Evolutionary conservation across 148 eudicot genomes (phyloP), one percentile per base, ranked within the genome.

Genomic region (Rhododendron simsii): DNA sequence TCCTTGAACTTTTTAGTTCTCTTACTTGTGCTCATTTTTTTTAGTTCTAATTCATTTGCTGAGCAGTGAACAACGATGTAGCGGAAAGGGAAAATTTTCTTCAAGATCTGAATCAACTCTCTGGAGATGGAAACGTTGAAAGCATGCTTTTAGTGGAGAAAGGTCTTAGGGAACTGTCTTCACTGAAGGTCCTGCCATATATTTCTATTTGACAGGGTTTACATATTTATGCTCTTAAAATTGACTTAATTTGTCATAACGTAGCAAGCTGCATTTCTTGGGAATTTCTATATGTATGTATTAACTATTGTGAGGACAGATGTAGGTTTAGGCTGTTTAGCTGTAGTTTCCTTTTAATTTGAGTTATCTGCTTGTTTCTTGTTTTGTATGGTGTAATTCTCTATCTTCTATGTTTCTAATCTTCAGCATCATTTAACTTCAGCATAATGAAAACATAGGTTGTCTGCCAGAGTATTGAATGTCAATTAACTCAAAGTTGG

Each of bases 61-160:
- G 81, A 55, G 88, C 93, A 95, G 98, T 86, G 71, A 88, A 88
- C 83, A 85, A 84, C 85, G 93, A 92, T 86, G 67, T 30, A 59
- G 95, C 92, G 33, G 94, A 91, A 84, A 94, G 92, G 83, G 91
- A 90, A 84, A 80, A 85, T 18, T 81, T 83, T 83, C 48, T 78
- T 30, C 69, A 84, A 55, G 90, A 89, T 81, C 75, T 57, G 45
- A 86, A 90, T 86, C 93, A 90, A 61, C 85, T 92, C 71, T 88
- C 93, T 63, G 93, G 89, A 63, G 97, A 93, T 71, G 91, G 91
- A 65, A 94, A 88, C 37, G 90, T 94, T 67, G 99, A 97, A 87
- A 95, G 92, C 92, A 95, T 97, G 99, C 98, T 97, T 85, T 63
- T 92, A 67, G 99, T 95, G 71, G 99, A 97, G 82, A 94, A 91